Base-by-base conservation (phyloP, 1,139 yeast genomes). In the Blastobotrys serpentis region DNA sequence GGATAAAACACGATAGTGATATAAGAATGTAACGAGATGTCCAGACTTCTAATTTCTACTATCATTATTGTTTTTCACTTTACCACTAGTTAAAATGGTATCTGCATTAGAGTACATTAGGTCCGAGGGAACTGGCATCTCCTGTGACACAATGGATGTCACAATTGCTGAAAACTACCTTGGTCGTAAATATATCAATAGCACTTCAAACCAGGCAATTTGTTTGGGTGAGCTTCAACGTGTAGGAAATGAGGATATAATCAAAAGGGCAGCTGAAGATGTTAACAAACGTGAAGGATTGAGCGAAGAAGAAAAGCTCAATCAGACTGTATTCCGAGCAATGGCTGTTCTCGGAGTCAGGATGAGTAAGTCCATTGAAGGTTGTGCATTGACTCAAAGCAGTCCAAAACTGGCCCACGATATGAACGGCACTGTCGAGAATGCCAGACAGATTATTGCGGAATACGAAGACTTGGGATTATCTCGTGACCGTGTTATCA, bases 381-480 rank as follows among this genome's bases (percentile, higher is more conserved):
- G 66, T 4, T 52, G 58, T 39, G 65, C 60, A 10, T 43, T 66
- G 43, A 56, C 69, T 8, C 70, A 66, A 55, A 57, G 59, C 18
- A 43, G 52, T 18, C 68, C 70, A 2, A 32, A 49, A 4, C 48
- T 49, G 17, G 54, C 55, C 11, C 47, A 55, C 32, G 63, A 65
- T 43, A 54, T 59, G 0, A 59, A 56, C 8, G 57, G 51, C 19
- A 57, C 62, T 11, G 55, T 55, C 34, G 46, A 50, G 6, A 55
- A 59, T 26, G 70, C 68, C 3, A 48, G 49, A 17, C 54, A 43
- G 2, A 54, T 65, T 37, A 63, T 65, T 33, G 50, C 50, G 1
- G 67, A 66, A 4, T 66, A 61, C 47, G 63, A 57, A 32, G 63
- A 55, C 13, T 32, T 65, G 3, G 70, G 69, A 2, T 61, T 66